A percentile compares a stretch with the other conserved stretches of the same genome.
These are phyloP conservation scores for Cystoisospora suis DNA, from an alignment of 169 alveolate species.

Conservation along the genomic window DNA sequence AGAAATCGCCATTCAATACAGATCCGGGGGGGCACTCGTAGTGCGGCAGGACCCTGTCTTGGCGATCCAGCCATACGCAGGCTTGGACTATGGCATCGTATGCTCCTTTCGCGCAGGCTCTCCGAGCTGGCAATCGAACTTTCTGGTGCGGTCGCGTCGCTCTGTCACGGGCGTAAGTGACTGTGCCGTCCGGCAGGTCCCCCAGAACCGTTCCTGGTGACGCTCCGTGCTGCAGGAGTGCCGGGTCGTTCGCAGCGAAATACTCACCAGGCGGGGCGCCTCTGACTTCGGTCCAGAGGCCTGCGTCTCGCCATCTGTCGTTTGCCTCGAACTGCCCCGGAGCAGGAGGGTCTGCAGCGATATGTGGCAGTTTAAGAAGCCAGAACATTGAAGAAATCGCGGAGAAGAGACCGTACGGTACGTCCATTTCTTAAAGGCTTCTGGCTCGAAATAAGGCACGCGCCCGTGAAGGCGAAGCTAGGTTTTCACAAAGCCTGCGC, in stretches of 20 bases:
- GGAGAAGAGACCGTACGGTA: too few species aligned
- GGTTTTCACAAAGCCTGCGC: too few species aligned
- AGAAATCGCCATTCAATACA: conserved; percentile 38
- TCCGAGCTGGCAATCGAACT: conserved; percentile 41
- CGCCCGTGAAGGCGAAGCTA: too few species aligned
- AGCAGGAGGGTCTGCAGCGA: too few species aligned
- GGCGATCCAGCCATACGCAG: conserved; percentile 49
- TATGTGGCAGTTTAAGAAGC: too few species aligned
- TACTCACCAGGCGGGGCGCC: neutral
- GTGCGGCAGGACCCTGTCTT: conserved; percentile 38
- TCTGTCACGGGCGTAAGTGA: neutral
- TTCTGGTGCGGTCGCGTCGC: neutral
- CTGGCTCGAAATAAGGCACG: too few species aligned
- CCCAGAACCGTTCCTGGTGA: neutral
- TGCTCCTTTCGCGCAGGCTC: conserved; percentile 37
- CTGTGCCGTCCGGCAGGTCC: neutral
- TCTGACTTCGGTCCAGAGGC: neutral
- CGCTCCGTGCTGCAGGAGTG: neutral
- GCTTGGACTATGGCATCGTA: conserved; percentile 37
- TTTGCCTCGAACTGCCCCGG: too few species aligned
- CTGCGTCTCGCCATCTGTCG: neutral
- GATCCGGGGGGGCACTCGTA: conserved; percentile 59
- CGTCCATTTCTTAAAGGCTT: too few species aligned
- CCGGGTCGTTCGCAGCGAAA: neutral
- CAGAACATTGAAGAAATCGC: too few species aligned